Conservation (phyloP, 1,284 basidiomycete species). For the Macrocystidia cucumis region DNA sequence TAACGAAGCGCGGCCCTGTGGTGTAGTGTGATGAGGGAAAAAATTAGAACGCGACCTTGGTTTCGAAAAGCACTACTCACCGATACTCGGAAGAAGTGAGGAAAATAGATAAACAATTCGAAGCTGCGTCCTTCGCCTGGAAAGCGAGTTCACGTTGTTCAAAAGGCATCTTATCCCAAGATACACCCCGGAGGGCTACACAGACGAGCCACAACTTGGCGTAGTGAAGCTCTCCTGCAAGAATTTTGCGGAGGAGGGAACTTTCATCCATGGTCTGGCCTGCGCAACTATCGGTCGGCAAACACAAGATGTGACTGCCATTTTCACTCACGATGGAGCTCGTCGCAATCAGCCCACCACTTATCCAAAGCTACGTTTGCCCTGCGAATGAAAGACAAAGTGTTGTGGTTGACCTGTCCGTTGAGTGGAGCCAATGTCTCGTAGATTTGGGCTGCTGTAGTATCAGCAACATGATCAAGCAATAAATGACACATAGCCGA, state of each 20-base stretch:
- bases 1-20: conserved; percentile 72
- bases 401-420: conserved; percentile 80
- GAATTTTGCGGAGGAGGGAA: conserved; percentile 75
- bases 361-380: conserved; percentile 81
- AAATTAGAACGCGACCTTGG: no score
- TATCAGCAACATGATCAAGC: conserved; percentile 1
- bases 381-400: conserved; percentile 78
- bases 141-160: conserved; percentile 92
- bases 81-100: conserved; percentile 72
- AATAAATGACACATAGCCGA: background rate
- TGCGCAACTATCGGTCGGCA: conserved; percentile 17
- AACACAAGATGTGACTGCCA: background rate
- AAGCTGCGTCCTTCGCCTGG: conserved; percentile 88
- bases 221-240: conserved; percentile 83
- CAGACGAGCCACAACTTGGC: conserved; percentile 93
- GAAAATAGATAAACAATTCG: conserved; percentile 76
- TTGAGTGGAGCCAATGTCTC: conserved; percentile 83
- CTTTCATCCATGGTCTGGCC: conserved; percentile 79
- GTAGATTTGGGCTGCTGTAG: conserved; percentile 70
- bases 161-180: conserved; percentile 92
- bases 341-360: conserved; percentile 86
- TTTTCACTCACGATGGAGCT: conserved; percentile 61
- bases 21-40: background rate
- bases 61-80: no score
- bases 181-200: conserved; percentile 82